A percentile compares a stretch with the other conserved stretches of the same genome.
Conservation (phyloP, 441 rosid genomes). For the Melianthus villosus region DNA sequence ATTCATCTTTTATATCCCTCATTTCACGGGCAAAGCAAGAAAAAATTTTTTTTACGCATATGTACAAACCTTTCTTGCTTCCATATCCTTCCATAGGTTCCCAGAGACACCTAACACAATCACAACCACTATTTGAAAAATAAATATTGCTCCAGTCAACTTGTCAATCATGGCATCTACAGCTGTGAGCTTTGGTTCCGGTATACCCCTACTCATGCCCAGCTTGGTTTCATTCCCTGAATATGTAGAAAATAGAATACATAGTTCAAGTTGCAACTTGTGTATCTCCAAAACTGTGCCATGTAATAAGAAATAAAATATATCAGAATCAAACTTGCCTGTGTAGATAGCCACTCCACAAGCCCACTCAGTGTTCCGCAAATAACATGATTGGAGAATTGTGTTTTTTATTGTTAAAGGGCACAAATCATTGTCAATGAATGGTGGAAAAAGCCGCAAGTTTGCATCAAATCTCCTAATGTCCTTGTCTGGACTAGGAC, state of each 20-base stretch:
- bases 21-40: not conserved
- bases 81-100: slow-evolving; percentile 97
- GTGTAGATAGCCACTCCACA: slow-evolving; percentile 97
- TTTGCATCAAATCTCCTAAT: slow-evolving; percentile 96
- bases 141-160: slow-evolving; percentile 93
- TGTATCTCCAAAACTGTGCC: slow-evolving; percentile 5
- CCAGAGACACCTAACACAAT: slow-evolving; percentile 89
- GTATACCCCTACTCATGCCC: slow-evolving; percentile 93
- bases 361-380: slow-evolving; percentile 95
- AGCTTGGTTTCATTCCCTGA: slow-evolving; percentile 95
- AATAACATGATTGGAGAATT: slow-evolving; percentile 90
- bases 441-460: slow-evolving; percentile 87
- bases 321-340: slow-evolving; percentile 56
- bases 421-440: slow-evolving; percentile 85
- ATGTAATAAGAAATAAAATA: slow-evolving; percentile 2
- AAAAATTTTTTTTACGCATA: no score
- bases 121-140: slow-evolving; percentile 93
- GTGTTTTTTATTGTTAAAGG: slow-evolving; percentile 89
- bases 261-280: not conserved
- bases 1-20: no score
- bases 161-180: slow-evolving; percentile 99
- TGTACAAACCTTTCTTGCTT: slow-evolving; percentile 70
- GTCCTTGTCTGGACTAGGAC: slow-evolving; percentile 90
- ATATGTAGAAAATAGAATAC: slow-evolving; percentile 1
- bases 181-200: slow-evolving; percentile 97